phyloP scores from a whole-genome alignment of 805 yeast species.

The Hanseniaspora jakobsenii region DNA sequence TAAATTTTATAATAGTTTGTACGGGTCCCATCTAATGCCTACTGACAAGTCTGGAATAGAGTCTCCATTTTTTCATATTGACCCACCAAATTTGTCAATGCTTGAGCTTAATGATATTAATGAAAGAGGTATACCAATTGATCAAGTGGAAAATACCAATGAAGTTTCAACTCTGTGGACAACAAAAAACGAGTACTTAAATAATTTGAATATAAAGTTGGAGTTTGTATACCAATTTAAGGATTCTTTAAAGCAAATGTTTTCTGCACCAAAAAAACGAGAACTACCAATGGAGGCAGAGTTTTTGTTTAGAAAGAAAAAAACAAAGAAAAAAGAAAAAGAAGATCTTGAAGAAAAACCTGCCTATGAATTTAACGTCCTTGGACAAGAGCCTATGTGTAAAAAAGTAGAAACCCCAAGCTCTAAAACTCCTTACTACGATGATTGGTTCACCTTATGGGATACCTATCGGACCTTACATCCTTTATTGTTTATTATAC shows the following conservation, averaged over 20 bases:
- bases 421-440: slow-evolving; percentile 25
- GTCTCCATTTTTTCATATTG: slow-evolving; percentile 15
- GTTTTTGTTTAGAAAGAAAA: no score
- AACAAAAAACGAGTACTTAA: no score
- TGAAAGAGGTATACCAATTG: neutral
- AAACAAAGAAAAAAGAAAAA: neutral
- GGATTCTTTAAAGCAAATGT: no score
- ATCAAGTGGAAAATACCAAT: neutral
- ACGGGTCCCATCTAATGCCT: slow-evolving; percentile 28
- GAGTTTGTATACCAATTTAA: no score
- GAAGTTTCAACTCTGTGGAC: no score
- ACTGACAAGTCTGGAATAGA: slow-evolving; percentile 25
- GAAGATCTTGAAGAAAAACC: neutral
- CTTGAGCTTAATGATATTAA: neutral
- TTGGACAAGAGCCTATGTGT: slow-evolving; percentile 23
- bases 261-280: no score
- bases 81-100: neutral
- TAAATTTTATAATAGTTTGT: slow-evolving; percentile 24
- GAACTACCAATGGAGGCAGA: no score
- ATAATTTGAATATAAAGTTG: no score
- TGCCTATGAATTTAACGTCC: neutral
- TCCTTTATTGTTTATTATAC: slow-evolving; percentile 27
- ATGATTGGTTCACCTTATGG: slow-evolving; percentile 32
- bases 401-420: slow-evolving; percentile 19
- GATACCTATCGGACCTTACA: slow-evolving; percentile 30